phyloP scores from a whole-genome alignment of 2,329 filamentous ascomycete genomes.

The Cadophora sp. region DNA sequence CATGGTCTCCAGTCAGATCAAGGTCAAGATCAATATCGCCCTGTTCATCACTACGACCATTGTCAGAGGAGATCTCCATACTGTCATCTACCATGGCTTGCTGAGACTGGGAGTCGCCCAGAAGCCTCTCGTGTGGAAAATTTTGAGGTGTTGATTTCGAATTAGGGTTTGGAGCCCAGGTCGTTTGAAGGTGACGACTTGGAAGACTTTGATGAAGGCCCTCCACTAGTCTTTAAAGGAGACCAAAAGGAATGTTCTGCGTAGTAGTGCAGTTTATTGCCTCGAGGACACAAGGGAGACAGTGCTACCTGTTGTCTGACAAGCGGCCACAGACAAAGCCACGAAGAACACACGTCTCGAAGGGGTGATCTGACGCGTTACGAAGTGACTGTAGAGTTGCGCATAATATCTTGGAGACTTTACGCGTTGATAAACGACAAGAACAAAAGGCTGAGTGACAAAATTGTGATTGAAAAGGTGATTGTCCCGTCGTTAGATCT shows the following conservation, averaged over 20 bases:
- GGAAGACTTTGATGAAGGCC: background rate
- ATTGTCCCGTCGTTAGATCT: background rate
- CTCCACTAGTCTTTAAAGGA: background rate
- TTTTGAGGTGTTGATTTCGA: background rate
- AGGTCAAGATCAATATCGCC: conserved; percentile 65
- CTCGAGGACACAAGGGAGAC: background rate
- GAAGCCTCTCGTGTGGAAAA: background rate
- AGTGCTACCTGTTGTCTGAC: background rate
- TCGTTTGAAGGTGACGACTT: background rate
- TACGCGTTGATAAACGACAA: background rate
- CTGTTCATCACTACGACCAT: conserved; percentile 48
- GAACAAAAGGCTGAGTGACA: too few relatives aligned
- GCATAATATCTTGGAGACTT: background rate
- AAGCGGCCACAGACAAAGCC: background rate
- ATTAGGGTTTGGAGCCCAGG: background rate
- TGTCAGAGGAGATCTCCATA: conserved; percentile 62
- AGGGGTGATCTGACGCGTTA: background rate
- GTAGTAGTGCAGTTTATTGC: background rate
- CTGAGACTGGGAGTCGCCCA: background rate
- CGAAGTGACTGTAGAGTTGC: background rate
- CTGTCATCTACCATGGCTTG: conserved; percentile 48
- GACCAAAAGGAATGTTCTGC: background rate
- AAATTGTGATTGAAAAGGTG: background rate
- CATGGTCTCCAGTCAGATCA: conserved; percentile 52
- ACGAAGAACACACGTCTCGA: background rate